These are phyloP conservation scores for Penicillium sp. DNA, from an alignment of 2,329 filamentous ascomycete species.

Conservation along the genomic window DNA sequence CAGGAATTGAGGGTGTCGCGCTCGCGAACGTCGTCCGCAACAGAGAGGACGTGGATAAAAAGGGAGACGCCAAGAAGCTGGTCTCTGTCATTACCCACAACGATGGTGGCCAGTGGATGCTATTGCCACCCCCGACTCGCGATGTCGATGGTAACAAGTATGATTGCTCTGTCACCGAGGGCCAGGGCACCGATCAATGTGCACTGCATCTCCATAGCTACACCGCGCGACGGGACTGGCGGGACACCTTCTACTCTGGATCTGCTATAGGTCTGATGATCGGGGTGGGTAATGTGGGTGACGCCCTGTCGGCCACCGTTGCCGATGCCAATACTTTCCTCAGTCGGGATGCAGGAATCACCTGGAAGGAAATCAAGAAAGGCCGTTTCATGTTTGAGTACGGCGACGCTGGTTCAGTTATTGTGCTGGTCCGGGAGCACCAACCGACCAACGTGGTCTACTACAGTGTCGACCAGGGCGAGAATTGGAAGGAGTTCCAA, in stretches of 20 bases:
- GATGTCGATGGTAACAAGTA: slow-evolving; percentile 72
- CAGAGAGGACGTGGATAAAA: slow-evolving; percentile 59
- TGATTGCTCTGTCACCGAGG: slow-evolving; percentile 61
- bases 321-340: slow-evolving; percentile 85
- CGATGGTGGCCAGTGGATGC: slow-evolving; percentile 84
- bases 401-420: slow-evolving; percentile 89
- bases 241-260: slow-evolving; percentile 82
- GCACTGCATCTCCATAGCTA: slow-evolving; percentile 93
- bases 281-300: slow-evolving; percentile 86
- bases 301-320: slow-evolving; percentile 56
- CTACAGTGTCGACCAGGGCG: slow-evolving; percentile 79
- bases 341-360: slow-evolving; percentile 85
- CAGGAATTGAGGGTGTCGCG: slow-evolving; percentile 84
- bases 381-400: slow-evolving; percentile 92
- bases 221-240: slow-evolving; percentile 79
- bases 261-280: slow-evolving; percentile 90
- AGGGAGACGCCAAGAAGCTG: slow-evolving; percentile 71
- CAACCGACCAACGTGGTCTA: slow-evolving; percentile 66
- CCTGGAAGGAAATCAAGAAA: slow-evolving; percentile 81
- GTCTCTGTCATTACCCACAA: slow-evolving; percentile 95
- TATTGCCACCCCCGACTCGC: slow-evolving; percentile 68
- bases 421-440: slow-evolving; percentile 78
- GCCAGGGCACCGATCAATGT: slow-evolving; percentile 62
- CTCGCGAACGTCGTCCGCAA: slow-evolving; percentile 86
- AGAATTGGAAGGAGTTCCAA: slow-evolving; percentile 71